These are phyloP conservation scores for Rhizopus stolonifer DNA, from an alignment of 371 early-diverging fungal genomes.

Conservation along the genomic window DNA sequence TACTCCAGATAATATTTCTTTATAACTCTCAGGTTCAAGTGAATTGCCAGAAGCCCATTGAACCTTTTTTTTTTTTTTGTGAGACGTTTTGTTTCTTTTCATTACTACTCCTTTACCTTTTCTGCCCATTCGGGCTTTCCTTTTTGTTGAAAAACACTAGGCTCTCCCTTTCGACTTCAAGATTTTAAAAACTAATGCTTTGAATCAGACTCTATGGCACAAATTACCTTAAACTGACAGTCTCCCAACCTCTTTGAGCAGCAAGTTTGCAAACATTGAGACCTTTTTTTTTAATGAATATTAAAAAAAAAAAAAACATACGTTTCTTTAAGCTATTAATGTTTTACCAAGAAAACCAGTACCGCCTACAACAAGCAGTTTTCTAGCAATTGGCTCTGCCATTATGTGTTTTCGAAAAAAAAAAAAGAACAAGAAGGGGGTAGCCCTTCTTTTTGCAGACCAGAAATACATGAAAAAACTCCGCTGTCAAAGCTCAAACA, in stretches of 20 bases:
- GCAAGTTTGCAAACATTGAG: slow-evolving; percentile 63
- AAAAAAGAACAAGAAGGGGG: too few species aligned
- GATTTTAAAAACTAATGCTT: neutral
- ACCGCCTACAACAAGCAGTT: slow-evolving; percentile 73
- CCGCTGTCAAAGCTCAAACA: too few species aligned
- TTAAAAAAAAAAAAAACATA: neutral
- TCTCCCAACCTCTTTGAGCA: slow-evolving; percentile 70
- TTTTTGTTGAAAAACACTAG: slow-evolving; percentile 28
- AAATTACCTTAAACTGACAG: slow-evolving; percentile 68
- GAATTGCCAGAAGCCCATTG: slow-evolving; percentile 56
- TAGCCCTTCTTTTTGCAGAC: too few species aligned
- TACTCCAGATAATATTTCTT: slow-evolving; percentile 53
- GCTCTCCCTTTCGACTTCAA: slow-evolving; percentile 59
- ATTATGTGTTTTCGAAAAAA: slow-evolving; percentile 12
- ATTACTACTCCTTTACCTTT: slow-evolving; percentile 26
- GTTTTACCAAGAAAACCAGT: slow-evolving; percentile 67
- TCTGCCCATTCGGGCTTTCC: slow-evolving; percentile 44
- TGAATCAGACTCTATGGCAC: neutral
- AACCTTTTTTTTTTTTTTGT: neutral
- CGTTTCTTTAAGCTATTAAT: neutral
- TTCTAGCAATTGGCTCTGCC: slow-evolving; percentile 43
- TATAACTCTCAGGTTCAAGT: slow-evolving; percentile 58
- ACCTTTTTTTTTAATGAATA: slow-evolving; percentile 35
- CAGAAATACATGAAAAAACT: too few species aligned
- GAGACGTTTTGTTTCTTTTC: too few species aligned